Evolutionary conservation across 1,284 basidiomycete species (phyloP).

Genomic region (Paramarasmius palmivorus): DNA sequence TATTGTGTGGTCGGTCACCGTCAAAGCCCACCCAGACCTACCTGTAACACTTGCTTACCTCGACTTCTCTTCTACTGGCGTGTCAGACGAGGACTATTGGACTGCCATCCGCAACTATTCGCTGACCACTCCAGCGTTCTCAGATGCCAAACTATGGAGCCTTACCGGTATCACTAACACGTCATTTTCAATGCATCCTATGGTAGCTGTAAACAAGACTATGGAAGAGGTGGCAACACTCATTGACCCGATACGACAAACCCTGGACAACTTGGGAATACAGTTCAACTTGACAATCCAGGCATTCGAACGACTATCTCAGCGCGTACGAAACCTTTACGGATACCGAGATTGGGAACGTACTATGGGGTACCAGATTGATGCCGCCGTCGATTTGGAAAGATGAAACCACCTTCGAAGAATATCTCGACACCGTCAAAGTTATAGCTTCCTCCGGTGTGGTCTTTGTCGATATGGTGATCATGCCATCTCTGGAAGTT

Average conservation of each 20-base stretch:
- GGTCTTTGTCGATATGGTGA: slow-evolving; percentile 13
- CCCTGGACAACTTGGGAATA: slow-evolving; percentile 10
- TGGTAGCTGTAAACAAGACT: slow-evolving; percentile 2
- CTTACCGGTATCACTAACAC: neutral
- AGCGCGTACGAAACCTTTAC: neutral
- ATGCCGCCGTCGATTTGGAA: slow-evolving; percentile 16
- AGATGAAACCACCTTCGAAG: slow-evolving; percentile 4
- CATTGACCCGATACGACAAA: neutral
- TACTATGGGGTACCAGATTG: slow-evolving; percentile 13
- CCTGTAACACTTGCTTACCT: slow-evolving; percentile 12
- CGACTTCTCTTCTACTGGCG: slow-evolving; percentile 12
- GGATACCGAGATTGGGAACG: slow-evolving; percentile 1
- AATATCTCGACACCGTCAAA: slow-evolving; percentile 8
- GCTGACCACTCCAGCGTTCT: slow-evolving; percentile 7
- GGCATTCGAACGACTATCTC: neutral
- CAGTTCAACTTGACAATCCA: neutral
- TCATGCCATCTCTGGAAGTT: slow-evolving; percentile 13
- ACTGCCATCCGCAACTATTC: slow-evolving; percentile 14
- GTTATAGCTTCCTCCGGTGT: slow-evolving; percentile 14
- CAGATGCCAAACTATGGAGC: neutral
- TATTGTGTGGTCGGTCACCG: slow-evolving; percentile 20
- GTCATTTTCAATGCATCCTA: neutral
- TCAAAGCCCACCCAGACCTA: slow-evolving; percentile 16
- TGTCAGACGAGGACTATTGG: slow-evolving; percentile 15
- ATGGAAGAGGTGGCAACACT: neutral